Evolutionary conservation across 139 green algal genomes (phyloP), one percentile per base, ranked within the genome.

Genomic region (Chlamydomonas asymmetrica): DNA sequence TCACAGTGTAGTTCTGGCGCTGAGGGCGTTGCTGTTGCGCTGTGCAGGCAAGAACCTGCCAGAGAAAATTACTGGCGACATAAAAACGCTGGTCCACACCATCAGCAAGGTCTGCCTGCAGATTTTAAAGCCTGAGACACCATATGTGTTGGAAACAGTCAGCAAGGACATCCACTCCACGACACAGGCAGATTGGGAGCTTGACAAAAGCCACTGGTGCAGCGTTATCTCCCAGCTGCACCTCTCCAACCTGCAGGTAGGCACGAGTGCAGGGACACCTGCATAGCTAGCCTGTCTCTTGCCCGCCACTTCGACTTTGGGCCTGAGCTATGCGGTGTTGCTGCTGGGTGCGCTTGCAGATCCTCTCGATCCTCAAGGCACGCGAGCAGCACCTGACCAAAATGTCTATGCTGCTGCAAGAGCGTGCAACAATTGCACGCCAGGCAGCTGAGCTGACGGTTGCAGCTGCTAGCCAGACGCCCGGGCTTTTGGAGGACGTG

Each of bases 31-130:
- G n/a, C n/a, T n/a, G n/a, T n/a, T n/a, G n/a, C n/a, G n/a, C n/a
- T n/a, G n/a, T 43, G 38, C 63, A 84, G 79, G 79, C 50, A 84
- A 80, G 40, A 77, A 78, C 61, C 50, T 84, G 40, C 79, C 79
- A 0, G 79, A 84, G 38, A 80, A 80, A 32, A 52, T 84, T 7
- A 80, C 72, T 5, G 40, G 57, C 3, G 73, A 84, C 39, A 68
- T 84, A n/a, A 84, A 84, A 61, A 64, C 59, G 29, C 73, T 80
- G 41, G 77, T 84, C 22, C 79, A 84, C 48, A 77, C 68, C n/a
- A 84, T 84, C 67, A 84, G 79, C 73, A 84, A 84, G 50, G 79
- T 80, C 20, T 84, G 79, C 61, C 73, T 84, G 40, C 79, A 84
- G 64, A 77, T 73, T 7, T 74, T 84, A n/a, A 84, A 84, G 73